These are phyloP conservation scores for Zizania latifolia DNA, from an alignment of 176 grass and related monocot species.

Conservation along the genomic window DNA sequence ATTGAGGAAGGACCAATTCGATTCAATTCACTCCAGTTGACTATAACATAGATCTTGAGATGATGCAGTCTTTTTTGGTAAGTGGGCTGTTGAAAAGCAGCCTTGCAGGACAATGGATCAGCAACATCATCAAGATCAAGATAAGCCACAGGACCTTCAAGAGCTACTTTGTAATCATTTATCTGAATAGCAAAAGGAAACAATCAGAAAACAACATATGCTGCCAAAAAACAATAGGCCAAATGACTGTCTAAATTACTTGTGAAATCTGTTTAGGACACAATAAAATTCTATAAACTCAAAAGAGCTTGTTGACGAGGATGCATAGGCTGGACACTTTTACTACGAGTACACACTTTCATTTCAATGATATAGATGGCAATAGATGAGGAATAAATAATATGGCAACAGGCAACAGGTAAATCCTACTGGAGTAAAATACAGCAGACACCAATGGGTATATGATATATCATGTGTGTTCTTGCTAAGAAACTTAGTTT, in stretches of 20 bases:
- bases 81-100: slow-evolving; percentile 52
- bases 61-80: slow-evolving; percentile 39
- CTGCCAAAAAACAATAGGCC: background rate
- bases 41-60: slow-evolving; percentile 58
- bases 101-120: slow-evolving; percentile 58
- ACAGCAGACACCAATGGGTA: background rate
- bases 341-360: background rate
- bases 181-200: slow-evolving; percentile 45
- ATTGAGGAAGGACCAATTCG: slow-evolving; percentile 36
- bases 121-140: slow-evolving; percentile 41
- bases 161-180: slow-evolving; percentile 57
- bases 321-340: background rate
- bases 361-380: background rate
- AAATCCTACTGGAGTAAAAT: background rate
- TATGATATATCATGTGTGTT: background rate
- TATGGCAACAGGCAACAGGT: background rate
- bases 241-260: background rate
- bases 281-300: background rate
- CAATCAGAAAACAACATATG: slow-evolving; percentile 12
- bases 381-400: background rate
- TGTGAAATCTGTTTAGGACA: background rate
- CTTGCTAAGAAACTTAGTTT: background rate
- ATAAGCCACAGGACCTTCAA: slow-evolving; percentile 70
- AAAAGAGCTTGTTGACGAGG: background rate
- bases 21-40: slow-evolving; percentile 47